Base-by-base conservation (phyloP, 129 eudicot genomes). In the Centella asiatica region DNA sequence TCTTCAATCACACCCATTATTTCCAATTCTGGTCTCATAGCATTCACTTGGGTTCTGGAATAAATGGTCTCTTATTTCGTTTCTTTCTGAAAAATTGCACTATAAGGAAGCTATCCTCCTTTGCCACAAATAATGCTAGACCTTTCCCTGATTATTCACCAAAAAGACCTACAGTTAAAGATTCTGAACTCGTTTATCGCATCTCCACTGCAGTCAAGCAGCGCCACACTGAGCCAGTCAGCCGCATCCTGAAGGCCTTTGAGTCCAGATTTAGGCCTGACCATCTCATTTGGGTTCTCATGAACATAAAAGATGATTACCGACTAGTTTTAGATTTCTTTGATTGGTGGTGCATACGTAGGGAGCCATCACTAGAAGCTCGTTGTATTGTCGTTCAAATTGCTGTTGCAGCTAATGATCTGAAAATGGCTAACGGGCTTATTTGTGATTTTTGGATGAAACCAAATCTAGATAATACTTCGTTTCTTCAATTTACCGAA, bases 271-370 rank as follows among this genome's bases (percentile, higher is more conserved):
- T 93, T 64, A 82, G 75, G 68, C 75, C 81, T 48, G 89, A 87
- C 67, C 96, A 93, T 76, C 80, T 93, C 64, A 78, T 93, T 52
- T 87, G 99, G 99, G 92, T 93, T 72, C 73, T 93, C 24, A 87
- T 93, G 95, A 76, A 78, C 70, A 80, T 93, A 66, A 85, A 72
- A 65, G 68, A 71, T 13, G 88, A 93, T 62, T 93, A 87, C 75
- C 67, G 49, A 13, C 74, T 87, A 25, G 96, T 85, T 37, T 33
- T 87, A 63, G 79, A 72, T 73, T 78, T 93, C 70, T 93, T 76
- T 72, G 76, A 82, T 18, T 93, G 96, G 99, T 76, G 72, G 13
- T 66, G 88, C 65, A 56, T 74, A 57, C 81, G 73, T 56, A 80
- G 81, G 64, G 69, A 78, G 50, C 96, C 92, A 12, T 84, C 96